A percentile compares a stretch with the other conserved stretches of the same genome.
Evolutionary conservation across 108 stramenopile genomes (phyloP).

Genomic region (Epithemia pelagica): DNA sequence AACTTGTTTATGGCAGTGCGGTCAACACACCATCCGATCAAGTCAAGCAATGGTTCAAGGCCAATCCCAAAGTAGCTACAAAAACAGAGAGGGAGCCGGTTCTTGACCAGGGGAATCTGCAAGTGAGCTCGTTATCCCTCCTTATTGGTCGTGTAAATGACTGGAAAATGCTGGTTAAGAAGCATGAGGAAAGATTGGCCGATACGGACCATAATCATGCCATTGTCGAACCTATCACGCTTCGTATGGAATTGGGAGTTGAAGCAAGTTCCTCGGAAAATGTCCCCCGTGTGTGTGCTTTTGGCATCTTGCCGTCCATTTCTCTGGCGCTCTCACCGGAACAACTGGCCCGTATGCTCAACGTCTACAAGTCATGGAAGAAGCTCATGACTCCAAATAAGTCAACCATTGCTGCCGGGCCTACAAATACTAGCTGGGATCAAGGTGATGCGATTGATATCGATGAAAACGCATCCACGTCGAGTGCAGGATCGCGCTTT

Average conservation of each 20-base stretch:
- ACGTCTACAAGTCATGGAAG: constrained; percentile 52
- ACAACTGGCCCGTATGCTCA: constrained; percentile 44
- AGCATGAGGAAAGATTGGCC: not conserved
- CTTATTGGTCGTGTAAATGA: constrained; percentile 20
- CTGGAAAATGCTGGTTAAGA: constrained; percentile 6
- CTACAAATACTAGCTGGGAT: not conserved
- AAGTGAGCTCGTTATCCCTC: constrained; percentile 38
- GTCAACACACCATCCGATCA: constrained; percentile 23
- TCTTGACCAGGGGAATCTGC: constrained; percentile 39
- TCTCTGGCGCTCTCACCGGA: constrained; percentile 43
- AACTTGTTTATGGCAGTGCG: constrained; percentile 49
- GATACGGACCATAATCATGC: constrained; percentile 2
- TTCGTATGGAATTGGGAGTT: constrained; percentile 54
- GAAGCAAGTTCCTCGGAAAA: constrained; percentile 38
- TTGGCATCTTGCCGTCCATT: constrained; percentile 67
- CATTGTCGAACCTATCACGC: constrained; percentile 66
- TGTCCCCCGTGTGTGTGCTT: constrained; percentile 53
- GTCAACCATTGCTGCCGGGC: no score
- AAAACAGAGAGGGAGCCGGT: constrained; percentile 23
- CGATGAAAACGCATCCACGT: not conserved
- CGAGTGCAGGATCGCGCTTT: not conserved
- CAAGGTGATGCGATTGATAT: not conserved
- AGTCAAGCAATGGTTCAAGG: constrained; percentile 58
- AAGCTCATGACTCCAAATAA: constrained; percentile 9
- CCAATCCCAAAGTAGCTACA: constrained; percentile 16